Evolutionary conservation across 345 rosid genomes (phyloP).

Genomic region (Laguncularia racemosa): DNA sequence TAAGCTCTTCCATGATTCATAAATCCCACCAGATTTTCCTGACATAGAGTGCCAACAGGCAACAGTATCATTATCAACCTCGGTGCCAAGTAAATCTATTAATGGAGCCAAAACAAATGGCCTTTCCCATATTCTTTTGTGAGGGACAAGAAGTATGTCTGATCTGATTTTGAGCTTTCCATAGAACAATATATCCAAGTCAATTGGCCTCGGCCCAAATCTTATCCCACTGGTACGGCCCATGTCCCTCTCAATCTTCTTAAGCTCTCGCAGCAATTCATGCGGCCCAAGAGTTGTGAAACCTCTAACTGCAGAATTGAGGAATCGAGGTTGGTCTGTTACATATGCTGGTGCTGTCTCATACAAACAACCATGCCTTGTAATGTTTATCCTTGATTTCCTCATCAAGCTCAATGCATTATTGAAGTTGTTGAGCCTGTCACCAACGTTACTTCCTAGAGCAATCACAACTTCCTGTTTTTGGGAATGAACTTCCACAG

Average conservation of each 20-base stretch:
- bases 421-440: constrained; percentile 56
- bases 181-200: constrained; percentile 82
- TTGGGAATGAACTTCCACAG: constrained; percentile 44
- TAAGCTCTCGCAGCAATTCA: constrained; percentile 60
- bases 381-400: constrained; percentile 46
- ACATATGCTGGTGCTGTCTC: constrained; percentile 89
- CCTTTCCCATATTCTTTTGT: constrained; percentile 88
- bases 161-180: constrained; percentile 60
- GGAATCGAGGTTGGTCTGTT: constrained; percentile 79
- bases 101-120: constrained; percentile 90
- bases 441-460: constrained; percentile 82
- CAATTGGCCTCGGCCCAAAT: constrained; percentile 86
- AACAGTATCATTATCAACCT: constrained; percentile 56
- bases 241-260: constrained; percentile 69
- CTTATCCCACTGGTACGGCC: constrained; percentile 72
- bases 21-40: constrained; percentile 38
- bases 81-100: constrained; percentile 70
- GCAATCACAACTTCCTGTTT: constrained; percentile 89
- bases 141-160: constrained; percentile 59
- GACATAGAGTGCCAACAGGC: constrained; percentile 79
- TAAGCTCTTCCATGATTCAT: constrained; percentile 63
- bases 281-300: constrained; percentile 77
- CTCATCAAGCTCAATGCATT: constrained; percentile 64
- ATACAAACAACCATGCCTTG: constrained; percentile 73
- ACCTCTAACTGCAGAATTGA: constrained; percentile 81